These are phyloP conservation scores for Lolium rigidum DNA, from an alignment of 176 grass and related monocot species.

Conservation along the genomic window DNA sequence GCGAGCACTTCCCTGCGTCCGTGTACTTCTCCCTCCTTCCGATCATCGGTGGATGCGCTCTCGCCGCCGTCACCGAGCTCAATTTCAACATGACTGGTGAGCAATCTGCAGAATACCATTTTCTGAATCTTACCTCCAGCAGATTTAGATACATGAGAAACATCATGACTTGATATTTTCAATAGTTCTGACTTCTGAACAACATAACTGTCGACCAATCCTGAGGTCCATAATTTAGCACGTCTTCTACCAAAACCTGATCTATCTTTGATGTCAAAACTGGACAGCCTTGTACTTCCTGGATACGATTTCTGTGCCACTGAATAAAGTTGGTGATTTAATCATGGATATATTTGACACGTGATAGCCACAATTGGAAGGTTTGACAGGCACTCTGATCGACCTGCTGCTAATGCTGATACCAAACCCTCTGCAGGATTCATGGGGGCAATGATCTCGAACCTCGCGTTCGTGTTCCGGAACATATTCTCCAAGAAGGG, in stretches of 20 bases:
- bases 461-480: constrained; percentile 89
- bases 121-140: neutral
- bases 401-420: constrained; percentile 31
- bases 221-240: constrained; percentile 13
- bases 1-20: constrained; percentile 70
- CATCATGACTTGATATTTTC: constrained; percentile 26
- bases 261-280: neutral
- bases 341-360: too few relatives aligned
- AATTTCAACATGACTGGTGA: constrained; percentile 97
- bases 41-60: constrained; percentile 87
- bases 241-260: neutral
- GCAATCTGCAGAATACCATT: constrained; percentile 19
- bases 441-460: constrained; percentile 98
- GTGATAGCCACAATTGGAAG: too few relatives aligned
- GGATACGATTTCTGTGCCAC: neutral
- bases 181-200: neutral
- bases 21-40: constrained; percentile 89
- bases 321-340: too few relatives aligned
- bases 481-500: constrained; percentile 98
- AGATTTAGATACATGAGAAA: constrained; percentile 30
- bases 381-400: neutral
- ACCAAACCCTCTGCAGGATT: constrained; percentile 57
- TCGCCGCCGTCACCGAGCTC: constrained; percentile 87
- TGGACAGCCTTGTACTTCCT: neutral
- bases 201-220: neutral